Base-by-base conservation (phyloP, 169 alveolate genomes). In the Babesia caballi region DNA sequence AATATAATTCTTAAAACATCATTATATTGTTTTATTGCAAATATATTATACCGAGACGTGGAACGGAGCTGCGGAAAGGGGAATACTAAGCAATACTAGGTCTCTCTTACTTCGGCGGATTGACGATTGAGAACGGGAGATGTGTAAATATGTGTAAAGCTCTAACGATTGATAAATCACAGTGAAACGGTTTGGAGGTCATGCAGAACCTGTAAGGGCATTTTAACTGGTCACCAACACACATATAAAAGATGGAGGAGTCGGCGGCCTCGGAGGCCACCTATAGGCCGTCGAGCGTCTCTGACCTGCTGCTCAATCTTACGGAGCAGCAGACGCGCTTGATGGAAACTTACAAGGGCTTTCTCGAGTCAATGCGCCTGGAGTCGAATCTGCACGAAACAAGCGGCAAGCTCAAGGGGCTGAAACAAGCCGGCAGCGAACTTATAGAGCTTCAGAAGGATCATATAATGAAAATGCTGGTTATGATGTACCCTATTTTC, bases 301-400 rank as follows among this genome's bases (percentile, higher is more conserved):
- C 73, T n/a, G 73, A 63, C 35, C 61, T 63, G 51, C 42, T 63
- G 36, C n/a, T 44, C 3, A 49, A 44, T 41, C 52, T 63, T 30
- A 49, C 52, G 12, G 73, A 63, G 60, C 73, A 63, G 60, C 73
- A 63, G 47, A 63, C 60, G 21, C 73, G 60, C 30, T 33, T 63
- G 60, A 63, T 63, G 73, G 73, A 63, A 30, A 63, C 73, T 4
- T 63, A 63, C 60, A 63, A 63, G 21, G 73, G 73, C 9, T 63
- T 63, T 19, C 36, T 63, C 5, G 36, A 42, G 6, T 63, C 73
- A 8, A 63, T 63, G 73, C 58, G 28, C n/a, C 54, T 63, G 32
- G 73, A 63, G 23, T 25, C 73, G 2, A 63, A 63, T n/a, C 73
- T 63, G 4, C 32, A 49, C 19, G 60, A 44, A 44, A 40, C 73